Conservation (phyloP, 2,329 filamentous ascomycete genomes). For the Didymella arachidicola region DNA sequence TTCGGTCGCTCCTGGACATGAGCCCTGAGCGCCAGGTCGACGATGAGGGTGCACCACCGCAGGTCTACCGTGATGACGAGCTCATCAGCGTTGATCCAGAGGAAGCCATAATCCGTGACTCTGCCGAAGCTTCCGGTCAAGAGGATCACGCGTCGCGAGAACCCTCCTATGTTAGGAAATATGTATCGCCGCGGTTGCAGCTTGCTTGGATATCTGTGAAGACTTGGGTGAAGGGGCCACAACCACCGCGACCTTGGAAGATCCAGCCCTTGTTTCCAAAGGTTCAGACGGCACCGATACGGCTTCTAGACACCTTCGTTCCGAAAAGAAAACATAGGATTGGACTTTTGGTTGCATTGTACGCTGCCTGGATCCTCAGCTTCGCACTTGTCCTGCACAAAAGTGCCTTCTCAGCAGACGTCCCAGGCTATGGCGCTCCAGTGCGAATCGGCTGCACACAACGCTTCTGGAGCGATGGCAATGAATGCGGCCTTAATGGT, state of each 20-base stretch:
- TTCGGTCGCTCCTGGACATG: slow-evolving; percentile 40
- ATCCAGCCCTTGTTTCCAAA: slow-evolving; percentile 66
- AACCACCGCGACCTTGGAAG: slow-evolving; percentile 58
- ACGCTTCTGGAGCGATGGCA: slow-evolving; percentile 73
- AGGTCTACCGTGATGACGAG: slow-evolving; percentile 45
- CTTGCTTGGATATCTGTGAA: slow-evolving; percentile 49
- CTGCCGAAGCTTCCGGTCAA: slow-evolving; percentile 44
- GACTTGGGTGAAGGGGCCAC: slow-evolving; percentile 59
- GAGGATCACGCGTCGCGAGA: slow-evolving; percentile 32
- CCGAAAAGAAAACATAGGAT: slow-evolving; percentile 67
- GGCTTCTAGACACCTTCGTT: slow-evolving; percentile 68
- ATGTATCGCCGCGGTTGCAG: slow-evolving; percentile 63
- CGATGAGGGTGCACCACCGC: slow-evolving; percentile 40
- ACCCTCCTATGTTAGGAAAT: slow-evolving; percentile 36
- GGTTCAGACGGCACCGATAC: slow-evolving; percentile 72
- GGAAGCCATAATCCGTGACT: slow-evolving; percentile 36
- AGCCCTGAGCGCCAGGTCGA: slow-evolving; percentile 29
- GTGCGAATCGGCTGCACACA: slow-evolving; percentile 71
- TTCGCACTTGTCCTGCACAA: slow-evolving; percentile 74
- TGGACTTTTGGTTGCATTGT: slow-evolving; percentile 66
- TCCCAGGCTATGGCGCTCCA: slow-evolving; percentile 73
- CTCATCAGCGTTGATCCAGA: slow-evolving; percentile 34
- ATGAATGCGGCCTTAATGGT: slow-evolving; percentile 77
- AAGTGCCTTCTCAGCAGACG: slow-evolving; percentile 66
- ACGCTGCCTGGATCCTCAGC: slow-evolving; percentile 71